Evolutionary conservation across 345 rosid species (phyloP), one percentile per base, ranked within the genome.

Genomic region (Geranium brycei): DNA sequence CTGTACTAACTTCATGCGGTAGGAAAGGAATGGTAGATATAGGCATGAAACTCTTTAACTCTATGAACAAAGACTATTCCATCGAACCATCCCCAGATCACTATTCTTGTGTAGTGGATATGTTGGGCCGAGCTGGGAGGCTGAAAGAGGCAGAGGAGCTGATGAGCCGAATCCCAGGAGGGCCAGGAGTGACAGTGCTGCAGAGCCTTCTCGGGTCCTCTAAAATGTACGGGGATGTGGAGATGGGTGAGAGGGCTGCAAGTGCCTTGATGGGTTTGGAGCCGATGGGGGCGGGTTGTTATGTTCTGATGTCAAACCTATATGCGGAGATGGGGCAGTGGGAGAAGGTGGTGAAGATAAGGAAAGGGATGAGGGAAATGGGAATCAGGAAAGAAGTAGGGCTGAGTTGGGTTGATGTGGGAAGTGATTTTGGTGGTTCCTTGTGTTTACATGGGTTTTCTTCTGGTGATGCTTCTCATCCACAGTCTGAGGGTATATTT

Each of bases 41-140:
- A 41, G 98, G 98, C 30, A 71, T 67, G 31, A 62, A 74, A 64
- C 70, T 89, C 31, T 89, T 87, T 60, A 70, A 73, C 68, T 76
- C 83, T 5, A 82, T 91, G 95, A 60, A 71, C 7, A 67, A 69
- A 64, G 86, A 85, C 59, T 80, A 83, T 69, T 67, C 70, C 17
- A 87, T 87, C n/a, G 77, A 84, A 68, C 89, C 92, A 62, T 78
- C 74, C 53, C 75, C 80, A 4, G 89, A 85, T 78, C 98, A 91
- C 66, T 91, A 81, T 76, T 87, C 96, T 14, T 87, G 96, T 71
- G 80, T 91, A 89, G 98, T 89, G 13, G 98, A 91, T 72, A 78
- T 89, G 89, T 73, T 91, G 62, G 96, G 95, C 14, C 86, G 96
- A 62, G 86, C 84, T 64, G 96, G 96, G 72, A 72, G 82, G 64